Evolutionary conservation across 768 basidiomycete genomes (phyloP), one percentile per base, ranked within the genome.

Genomic region (Xerocomellus amylosporus): DNA sequence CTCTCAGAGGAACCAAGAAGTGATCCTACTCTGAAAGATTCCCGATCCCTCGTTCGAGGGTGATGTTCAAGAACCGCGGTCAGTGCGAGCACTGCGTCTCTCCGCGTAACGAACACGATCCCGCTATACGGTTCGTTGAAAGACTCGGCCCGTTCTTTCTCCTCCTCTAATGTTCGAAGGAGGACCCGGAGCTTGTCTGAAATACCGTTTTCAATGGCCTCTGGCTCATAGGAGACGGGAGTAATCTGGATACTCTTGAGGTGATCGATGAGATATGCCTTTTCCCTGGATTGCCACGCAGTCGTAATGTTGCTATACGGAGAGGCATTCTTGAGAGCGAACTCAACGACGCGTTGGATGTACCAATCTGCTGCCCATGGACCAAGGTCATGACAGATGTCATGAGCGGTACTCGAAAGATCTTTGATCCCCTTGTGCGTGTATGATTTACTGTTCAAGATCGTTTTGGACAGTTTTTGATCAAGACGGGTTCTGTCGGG

Each of bases 281-380:
- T 88, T 68, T 90, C 88, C 50, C 64, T 73, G 46, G 73, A 71
- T 54, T 79, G 77, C 81, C 84, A 84, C 8, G 73, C 71, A 1
- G 71, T 69, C 62, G 82, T 77, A 55, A 84, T 75, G 42, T 76
- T 74, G 45, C 76, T 73, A 58, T 75, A 81, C 0, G 79, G 77
- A 46, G 75, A 77, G 8, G 76, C 75, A 10, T 62, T 62, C 2
- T 67, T 51, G 57, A 75, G 76, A 0, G 80, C 85, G 39, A 81
- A 74, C 49, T 82, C 73, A 37, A 88, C 60, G 34, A 86, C 85
- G 37, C 75, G 73, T 54, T 75, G 77, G 40, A 90, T 76, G 59
- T 84, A 90, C 89, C 88, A 90, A 63, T 90, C 87, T 2, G 86
- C 80, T 0, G 88, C 83, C 89, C 89, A 91, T 1, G 80, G 72